A percentile compares a stretch with the other conserved stretches of the same genome.
Conservation (phyloP, 352 stramenopile species). For the Globisporangium cystogenes region DNA sequence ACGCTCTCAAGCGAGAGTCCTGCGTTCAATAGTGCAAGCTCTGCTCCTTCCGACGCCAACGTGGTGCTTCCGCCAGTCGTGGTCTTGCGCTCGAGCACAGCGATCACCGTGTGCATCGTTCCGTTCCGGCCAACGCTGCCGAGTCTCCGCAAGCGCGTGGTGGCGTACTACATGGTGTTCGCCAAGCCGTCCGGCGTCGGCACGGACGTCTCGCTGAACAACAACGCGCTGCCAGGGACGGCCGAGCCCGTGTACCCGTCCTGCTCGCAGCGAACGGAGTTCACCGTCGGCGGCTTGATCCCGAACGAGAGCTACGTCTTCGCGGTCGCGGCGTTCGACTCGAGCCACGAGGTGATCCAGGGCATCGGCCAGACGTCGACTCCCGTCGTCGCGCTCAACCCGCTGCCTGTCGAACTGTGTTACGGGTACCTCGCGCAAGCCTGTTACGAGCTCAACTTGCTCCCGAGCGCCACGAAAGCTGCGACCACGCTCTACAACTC, state of each 20-base stretch:
- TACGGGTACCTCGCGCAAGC: constrained; percentile 69
- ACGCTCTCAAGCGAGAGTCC: neutral
- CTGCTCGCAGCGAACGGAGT: constrained; percentile 1
- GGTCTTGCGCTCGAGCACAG: constrained; percentile 39
- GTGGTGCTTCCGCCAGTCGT: constrained; percentile 41
- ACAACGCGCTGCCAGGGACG: constrained; percentile 54
- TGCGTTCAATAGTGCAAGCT: neutral
- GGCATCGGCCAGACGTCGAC: constrained; percentile 58
- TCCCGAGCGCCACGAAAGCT: constrained; percentile 23
- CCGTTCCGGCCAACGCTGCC: constrained; percentile 24
- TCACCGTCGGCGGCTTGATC: constrained; percentile 44
- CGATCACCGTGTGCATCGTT: constrained; percentile 45
- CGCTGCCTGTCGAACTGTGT: constrained; percentile 50
- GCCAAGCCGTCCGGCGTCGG: constrained; percentile 61
- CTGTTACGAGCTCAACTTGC: constrained; percentile 29
- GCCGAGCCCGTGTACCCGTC: constrained; percentile 35
- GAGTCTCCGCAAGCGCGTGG: constrained; percentile 18
- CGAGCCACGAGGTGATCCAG: constrained; percentile 50
- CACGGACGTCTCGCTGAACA: constrained; percentile 76
- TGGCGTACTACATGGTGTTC: constrained; percentile 78
- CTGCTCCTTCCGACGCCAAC: neutral
- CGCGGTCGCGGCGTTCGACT: constrained; percentile 72
- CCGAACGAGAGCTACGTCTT: constrained; percentile 85
- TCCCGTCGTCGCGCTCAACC: constrained; percentile 60
- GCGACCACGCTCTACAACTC: constrained; percentile 42